Evolutionary conservation across 768 basidiomycete species (phyloP).

Genomic region (Rhodotorula toruloides): DNA sequence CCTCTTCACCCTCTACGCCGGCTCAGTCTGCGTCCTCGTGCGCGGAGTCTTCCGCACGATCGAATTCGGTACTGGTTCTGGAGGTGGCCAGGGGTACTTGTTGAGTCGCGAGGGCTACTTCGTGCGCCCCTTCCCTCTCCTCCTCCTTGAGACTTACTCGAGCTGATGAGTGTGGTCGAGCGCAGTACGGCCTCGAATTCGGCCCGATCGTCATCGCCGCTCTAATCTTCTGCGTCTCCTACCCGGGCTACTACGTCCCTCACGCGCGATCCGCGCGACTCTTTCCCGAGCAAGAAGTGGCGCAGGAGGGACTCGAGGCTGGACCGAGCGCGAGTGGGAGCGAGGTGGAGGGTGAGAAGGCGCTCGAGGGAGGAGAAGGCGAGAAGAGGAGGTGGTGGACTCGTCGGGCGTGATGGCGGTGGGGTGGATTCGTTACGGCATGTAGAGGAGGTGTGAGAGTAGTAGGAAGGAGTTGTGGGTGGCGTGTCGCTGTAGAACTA

Average conservation of each 20-base stretch:
- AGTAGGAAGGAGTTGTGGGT: no score
- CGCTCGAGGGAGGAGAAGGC: no score
- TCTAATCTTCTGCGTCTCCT: conserved; percentile 23
- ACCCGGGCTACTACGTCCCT: conserved; percentile 26
- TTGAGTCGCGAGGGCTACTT: conserved; percentile 22
- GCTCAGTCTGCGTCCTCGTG: conserved; percentile 15
- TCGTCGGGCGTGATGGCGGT: no score
- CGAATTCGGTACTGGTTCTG: conserved; percentile 26
- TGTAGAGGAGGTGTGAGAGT: no score
- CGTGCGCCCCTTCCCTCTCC: not conserved
- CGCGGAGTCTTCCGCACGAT: conserved; percentile 33
- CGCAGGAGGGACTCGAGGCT: no score
- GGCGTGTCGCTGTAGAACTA: no score
- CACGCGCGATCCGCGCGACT: no score
- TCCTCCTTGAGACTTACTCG: not conserved
- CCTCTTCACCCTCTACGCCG: conserved; percentile 34
- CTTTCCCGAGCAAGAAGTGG: no score
- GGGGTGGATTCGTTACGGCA: no score
- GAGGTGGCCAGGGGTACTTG: conserved; percentile 19
- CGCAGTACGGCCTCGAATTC: conserved; percentile 1
- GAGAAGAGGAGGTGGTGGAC: no score
- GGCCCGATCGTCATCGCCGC: conserved; percentile 32
- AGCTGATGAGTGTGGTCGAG: not conserved
- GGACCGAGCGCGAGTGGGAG: no score
- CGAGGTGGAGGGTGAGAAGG: no score